Base-by-base conservation (phyloP, 768 basidiomycete species). In the Tricholoma matsutake region DNA sequence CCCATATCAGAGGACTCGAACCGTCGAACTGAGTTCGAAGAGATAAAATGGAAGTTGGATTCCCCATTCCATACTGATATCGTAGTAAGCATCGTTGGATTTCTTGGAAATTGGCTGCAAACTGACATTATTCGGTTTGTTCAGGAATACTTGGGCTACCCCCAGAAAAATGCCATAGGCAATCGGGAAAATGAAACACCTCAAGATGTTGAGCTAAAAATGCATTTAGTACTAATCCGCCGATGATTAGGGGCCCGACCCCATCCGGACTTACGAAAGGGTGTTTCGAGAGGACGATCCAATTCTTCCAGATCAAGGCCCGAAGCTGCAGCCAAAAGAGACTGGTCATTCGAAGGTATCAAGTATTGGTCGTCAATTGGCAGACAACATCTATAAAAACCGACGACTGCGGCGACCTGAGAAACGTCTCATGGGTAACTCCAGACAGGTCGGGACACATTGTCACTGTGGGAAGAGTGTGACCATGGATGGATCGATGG, bases 241-340 rank as follows among this genome's bases (percentile, higher is more conserved):
- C 25, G 13, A 35, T 56, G 16, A 14, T 10, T 20, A 53, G 29
- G 10, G 35, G 49, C 28, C 20, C 32, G 35, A 63, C 34, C 51
- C 20, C 7, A 31, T 18, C 31, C 22, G 34, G 22, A 77, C 86
- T 69, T 66, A 89, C 87, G 68, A 87, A 71, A 56, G 85, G 80
- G 70, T 87, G 86, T 67, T 83, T 87, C 22, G 81, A 84, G 29
- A 89, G 76, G 0, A 88, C 78, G 45, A 90, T 88, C 86, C 86
- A 88, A 64, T 90, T 90, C 77, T 91, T 91, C 82, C 84, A 81
- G 58, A 83, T 80, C 20, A 91, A 72, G 2, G 82, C 84, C 3
- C 72, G 71, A 58, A 87, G 80, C 73, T 91, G 89, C 31, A 81
- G 78, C 77, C 83, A 82, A 69, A 89, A 87, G 35, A 86, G 71